Base-by-base conservation (phyloP, 352 stramenopile genomes). In the Globisporangium mamillatum region DNA sequence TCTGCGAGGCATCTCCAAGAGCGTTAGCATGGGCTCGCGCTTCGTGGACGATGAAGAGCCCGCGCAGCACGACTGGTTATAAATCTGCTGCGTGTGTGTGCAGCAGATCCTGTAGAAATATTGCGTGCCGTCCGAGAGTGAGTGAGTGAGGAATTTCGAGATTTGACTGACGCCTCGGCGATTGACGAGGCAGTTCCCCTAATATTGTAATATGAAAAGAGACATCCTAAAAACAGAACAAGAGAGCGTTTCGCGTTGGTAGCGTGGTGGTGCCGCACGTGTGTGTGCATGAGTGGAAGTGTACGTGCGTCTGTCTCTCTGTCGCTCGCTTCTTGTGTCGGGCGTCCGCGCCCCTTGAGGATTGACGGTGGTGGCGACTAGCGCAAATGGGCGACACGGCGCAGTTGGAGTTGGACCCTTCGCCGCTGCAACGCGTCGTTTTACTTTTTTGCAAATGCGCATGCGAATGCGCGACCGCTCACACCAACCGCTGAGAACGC, bases 11-110 rank as follows among this genome's bases (percentile, higher is more conserved):
- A 79, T 88, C 64, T 91, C 84, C 52, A 94, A 94, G 78, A 94
- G 86, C 66, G 78, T 94, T 53, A 94, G 81, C 61, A 71, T 88
- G 46, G 76, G 58, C 34, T 78, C 79, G 14, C 76, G 69, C 52
- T 60, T 90, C 50, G 74, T 86, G 67, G 81, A 90, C 48, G 83
- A 92, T 48, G 83, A 91, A 44, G 82, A 91, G 66, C 86, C 86
- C 44, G 76, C 82, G 50, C 73, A 85, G 72, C 89, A 86, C 74
- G 79, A 90, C 65, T 93, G 86, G 86, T 80, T 92, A 68, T 93
- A 90, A 79, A 63, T 69, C 72, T 36, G 60, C 44, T 38, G 20
- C 22, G 54, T 6, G 41, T 54, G 59, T 34, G 60, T 54, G 20
- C 29, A 24, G 57, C 18, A 32, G 29, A 69, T 52, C 64, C 61